Conservation (phyloP, 1,284 basidiomycete species). For the Fomes fomentarius region DNA sequence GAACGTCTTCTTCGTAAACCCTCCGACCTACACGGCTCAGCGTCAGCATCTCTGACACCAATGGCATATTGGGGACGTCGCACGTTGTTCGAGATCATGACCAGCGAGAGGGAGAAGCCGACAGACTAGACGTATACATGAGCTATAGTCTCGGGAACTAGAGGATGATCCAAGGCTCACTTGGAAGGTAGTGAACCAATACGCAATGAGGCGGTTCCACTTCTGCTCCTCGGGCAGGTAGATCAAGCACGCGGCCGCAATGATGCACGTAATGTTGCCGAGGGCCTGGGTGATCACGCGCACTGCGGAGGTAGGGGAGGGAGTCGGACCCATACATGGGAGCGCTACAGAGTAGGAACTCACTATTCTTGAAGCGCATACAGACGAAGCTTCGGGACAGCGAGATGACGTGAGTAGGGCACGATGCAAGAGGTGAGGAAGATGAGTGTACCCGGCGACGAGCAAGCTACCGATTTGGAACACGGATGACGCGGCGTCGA, state of each 20-base stretch:
- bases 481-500: conserved; percentile 23
- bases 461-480: conserved; percentile 23
- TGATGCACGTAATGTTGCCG: conserved; percentile 35
- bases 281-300: conserved; percentile 26
- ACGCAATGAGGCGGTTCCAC: conserved; percentile 37
- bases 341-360: not conserved
- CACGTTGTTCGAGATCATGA: conserved; percentile 36
- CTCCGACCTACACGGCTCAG: conserved; percentile 33
- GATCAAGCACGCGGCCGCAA: conserved; percentile 34
- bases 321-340: not conserved
- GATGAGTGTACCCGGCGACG: conserved; percentile 17
- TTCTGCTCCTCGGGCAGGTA: conserved; percentile 34
- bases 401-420: not conserved
- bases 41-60: no score
- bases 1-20: conserved; percentile 35
- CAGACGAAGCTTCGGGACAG: conserved; percentile 13
- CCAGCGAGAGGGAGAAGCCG: conserved; percentile 30
- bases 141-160: not conserved
- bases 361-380: conserved; percentile 26
- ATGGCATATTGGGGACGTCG: not conserved
- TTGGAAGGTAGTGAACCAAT: conserved; percentile 36
- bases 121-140: conserved; percentile 23
- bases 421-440: not conserved
- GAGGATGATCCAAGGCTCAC: not conserved
- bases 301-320: conserved; percentile 1